Conservation (phyloP, 1,284 basidiomycete species). For the Trametes pubescens region DNA sequence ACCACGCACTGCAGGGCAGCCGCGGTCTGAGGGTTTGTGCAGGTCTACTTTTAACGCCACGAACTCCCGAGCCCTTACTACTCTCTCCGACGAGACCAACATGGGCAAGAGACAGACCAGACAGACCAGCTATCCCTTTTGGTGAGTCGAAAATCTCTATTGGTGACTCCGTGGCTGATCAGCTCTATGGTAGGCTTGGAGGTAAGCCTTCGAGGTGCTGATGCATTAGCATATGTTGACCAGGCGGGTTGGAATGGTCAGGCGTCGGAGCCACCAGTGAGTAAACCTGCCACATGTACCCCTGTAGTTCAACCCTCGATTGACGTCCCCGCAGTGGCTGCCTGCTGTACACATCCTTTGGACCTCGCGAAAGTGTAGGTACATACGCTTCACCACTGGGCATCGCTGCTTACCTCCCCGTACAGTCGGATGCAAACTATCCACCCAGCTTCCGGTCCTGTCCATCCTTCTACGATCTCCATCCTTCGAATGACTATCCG, state of each 20-base stretch:
- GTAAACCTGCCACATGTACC: slow-evolving; percentile 41
- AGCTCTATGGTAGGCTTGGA: slow-evolving; percentile 63
- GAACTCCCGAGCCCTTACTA: neutral
- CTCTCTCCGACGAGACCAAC: slow-evolving; percentile 6
- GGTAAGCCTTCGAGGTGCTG: slow-evolving; percentile 52
- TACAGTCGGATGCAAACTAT: slow-evolving; percentile 82
- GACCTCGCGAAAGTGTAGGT: slow-evolving; percentile 88
- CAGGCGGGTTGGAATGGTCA: slow-evolving; percentile 36
- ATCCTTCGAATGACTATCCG: slow-evolving; percentile 65
- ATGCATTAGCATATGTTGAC: neutral
- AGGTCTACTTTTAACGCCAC: slow-evolving; percentile 11
- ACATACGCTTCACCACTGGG: neutral
- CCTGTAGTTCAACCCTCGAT: slow-evolving; percentile 13
- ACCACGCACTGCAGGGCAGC: slow-evolving; percentile 26
- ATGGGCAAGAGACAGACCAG: slow-evolving; percentile 40
- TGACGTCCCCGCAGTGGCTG: slow-evolving; percentile 68
- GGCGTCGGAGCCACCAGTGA: slow-evolving; percentile 81
- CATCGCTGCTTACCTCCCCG: slow-evolving; percentile 1
- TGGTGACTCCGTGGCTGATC: neutral
- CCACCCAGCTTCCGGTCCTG: slow-evolving; percentile 49
- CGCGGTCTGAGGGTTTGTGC: slow-evolving; percentile 23
- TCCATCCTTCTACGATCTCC: slow-evolving; percentile 62
- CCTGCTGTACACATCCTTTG: slow-evolving; percentile 85
- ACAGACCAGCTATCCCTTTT: slow-evolving; percentile 62
- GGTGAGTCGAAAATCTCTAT: slow-evolving; percentile 50